phyloP scores from a whole-genome alignment of 2,329 filamentous ascomycete species.

The Ascochyta clinopodiicola region DNA sequence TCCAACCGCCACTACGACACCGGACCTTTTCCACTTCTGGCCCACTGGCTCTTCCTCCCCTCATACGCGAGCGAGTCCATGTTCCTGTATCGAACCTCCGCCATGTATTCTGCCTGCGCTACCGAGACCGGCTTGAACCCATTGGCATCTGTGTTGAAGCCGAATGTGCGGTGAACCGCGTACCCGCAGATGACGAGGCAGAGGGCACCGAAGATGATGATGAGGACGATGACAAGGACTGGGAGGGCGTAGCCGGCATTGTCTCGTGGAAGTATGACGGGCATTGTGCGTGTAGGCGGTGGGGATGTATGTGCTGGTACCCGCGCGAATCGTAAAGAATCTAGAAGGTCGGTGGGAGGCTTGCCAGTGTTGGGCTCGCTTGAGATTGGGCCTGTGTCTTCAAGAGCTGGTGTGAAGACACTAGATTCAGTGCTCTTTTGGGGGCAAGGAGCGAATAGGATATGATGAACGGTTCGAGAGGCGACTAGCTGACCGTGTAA shows the following conservation, averaged over 20 bases:
- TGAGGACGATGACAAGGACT: conserved; percentile 24
- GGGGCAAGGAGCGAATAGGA: not conserved
- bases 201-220: conserved; percentile 27
- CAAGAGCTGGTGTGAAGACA: not conserved
- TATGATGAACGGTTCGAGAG: not conserved
- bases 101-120: conserved; percentile 33
- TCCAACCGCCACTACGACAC: not conserved
- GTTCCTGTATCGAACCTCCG: conserved; percentile 26
- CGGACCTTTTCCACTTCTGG: not conserved
- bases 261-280: conserved; percentile 9
- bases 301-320: not conserved
- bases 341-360: not conserved
- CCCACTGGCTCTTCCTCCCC: conserved; percentile 12
- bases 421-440: not conserved
- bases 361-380: not conserved
- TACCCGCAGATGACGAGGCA: conserved; percentile 26
- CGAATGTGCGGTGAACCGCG: conserved; percentile 26
- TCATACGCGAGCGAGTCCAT: conserved; percentile 20
- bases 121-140: conserved; percentile 14
- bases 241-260: conserved; percentile 24
- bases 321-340: too few species aligned
- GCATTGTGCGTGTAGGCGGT: not conserved
- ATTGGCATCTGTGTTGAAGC: conserved; percentile 17
- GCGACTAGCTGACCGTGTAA: too few species aligned
- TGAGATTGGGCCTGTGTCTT: not conserved